A percentile compares a stretch with the other conserved stretches of the same genome.
These are phyloP conservation scores for Quillaja saponaria DNA, from an alignment of 306 rosid genomes.

Conservation along the genomic window DNA sequence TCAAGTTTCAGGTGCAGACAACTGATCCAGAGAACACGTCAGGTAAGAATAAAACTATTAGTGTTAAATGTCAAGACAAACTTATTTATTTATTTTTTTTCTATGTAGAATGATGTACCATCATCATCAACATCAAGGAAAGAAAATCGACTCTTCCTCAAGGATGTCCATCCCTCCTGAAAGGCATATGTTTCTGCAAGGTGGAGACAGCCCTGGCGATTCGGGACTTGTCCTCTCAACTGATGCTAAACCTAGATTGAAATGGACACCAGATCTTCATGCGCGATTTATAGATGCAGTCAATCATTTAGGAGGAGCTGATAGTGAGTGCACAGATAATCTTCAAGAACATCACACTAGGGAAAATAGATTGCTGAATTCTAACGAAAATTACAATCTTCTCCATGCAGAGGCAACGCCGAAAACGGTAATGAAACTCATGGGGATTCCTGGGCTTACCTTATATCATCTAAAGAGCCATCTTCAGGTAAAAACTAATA, in stretches of 20 bases:
- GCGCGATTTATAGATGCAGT: slow-evolving; percentile 90
- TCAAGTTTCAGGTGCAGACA: slow-evolving; percentile 31
- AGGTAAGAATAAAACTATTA: slow-evolving; percentile 36
- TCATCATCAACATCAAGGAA: slow-evolving; percentile 67
- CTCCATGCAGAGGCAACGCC: slow-evolving; percentile 89
- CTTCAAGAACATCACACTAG: slow-evolving; percentile 7
- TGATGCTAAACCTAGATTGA: slow-evolving; percentile 90
- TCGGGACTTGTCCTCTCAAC: slow-evolving; percentile 96
- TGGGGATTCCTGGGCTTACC: slow-evolving; percentile 95
- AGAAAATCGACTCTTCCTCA: slow-evolving; percentile 64
- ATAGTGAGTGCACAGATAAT: slow-evolving; percentile 58
- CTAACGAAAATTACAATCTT: slow-evolving; percentile 32
- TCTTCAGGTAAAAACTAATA: slow-evolving; percentile 73
- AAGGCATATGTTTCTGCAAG: slow-evolving; percentile 74
- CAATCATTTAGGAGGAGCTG: slow-evolving; percentile 90
- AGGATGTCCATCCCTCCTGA: slow-evolving; percentile 64
- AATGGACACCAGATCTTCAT: slow-evolving; percentile 96
- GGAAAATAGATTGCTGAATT: slow-evolving; percentile 13
- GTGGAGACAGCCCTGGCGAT: slow-evolving; percentile 64
- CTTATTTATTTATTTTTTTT: slow-evolving; percentile 13
- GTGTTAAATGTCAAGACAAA: slow-evolving; percentile 23
- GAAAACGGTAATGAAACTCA: slow-evolving; percentile 94
- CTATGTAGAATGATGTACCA: slow-evolving; percentile 55
- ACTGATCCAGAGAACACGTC: slow-evolving; percentile 26
- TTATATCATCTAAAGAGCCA: slow-evolving; percentile 93